phyloP scores from a whole-genome alignment of 108 stramenopile species.

The Bacterosira constricta region DNA sequence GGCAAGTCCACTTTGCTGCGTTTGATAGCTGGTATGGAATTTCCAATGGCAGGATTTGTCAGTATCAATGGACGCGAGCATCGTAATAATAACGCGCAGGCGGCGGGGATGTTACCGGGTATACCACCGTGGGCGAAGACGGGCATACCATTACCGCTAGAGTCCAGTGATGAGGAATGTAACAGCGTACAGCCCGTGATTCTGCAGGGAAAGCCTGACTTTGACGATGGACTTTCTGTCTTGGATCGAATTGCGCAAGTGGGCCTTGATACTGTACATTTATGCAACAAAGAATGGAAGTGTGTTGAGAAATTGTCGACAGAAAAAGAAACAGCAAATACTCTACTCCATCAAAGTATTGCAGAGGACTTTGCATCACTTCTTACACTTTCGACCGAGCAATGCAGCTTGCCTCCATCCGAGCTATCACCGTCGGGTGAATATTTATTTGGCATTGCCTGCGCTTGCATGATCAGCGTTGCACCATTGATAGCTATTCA shows the following conservation, averaged over 20 bases:
- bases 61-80: slow-evolving; percentile 27
- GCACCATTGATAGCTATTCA: slow-evolving; percentile 14
- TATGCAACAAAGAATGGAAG: neutral
- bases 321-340: neutral
- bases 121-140: slow-evolving; percentile 31
- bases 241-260: slow-evolving; percentile 22
- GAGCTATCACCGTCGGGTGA: slow-evolving; percentile 36
- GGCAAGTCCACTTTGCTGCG: slow-evolving; percentile 48
- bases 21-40: slow-evolving; percentile 36
- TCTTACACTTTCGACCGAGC: slow-evolving; percentile 20
- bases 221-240: slow-evolving; percentile 25
- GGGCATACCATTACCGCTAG: neutral
- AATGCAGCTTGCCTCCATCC: slow-evolving; percentile 8
- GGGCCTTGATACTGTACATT: slow-evolving; percentile 14
- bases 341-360: neutral
- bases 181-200: slow-evolving; percentile 20
- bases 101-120: neutral
- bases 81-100: neutral
- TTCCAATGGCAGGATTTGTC: slow-evolving; percentile 20
- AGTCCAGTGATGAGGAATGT: neutral
- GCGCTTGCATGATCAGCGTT: slow-evolving; percentile 43
- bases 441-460: slow-evolving; percentile 45
- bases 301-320: neutral
- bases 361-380: slow-evolving; percentile 23
- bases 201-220: slow-evolving; percentile 35